Evolutionary conservation across 2,329 filamentous ascomycete genomes (phyloP), one percentile per base, ranked within the genome.

Genomic region (Aquanectria penicillioides): DNA sequence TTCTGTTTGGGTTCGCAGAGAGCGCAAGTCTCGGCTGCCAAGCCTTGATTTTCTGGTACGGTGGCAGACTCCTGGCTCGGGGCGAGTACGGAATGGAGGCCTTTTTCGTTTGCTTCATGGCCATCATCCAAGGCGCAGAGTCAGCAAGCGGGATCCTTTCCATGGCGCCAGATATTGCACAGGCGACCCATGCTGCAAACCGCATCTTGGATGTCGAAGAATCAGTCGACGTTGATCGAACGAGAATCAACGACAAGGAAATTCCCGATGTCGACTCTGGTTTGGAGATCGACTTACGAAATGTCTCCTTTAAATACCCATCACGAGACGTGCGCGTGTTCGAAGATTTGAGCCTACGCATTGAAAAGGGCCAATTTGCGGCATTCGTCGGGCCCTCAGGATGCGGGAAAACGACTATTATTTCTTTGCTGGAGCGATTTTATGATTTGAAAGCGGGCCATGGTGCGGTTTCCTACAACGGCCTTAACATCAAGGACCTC

Each of bases 1-100:
- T 70, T 4, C 51, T 78, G 4, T 78, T 74, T 53, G 72, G 74
- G 0, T 69, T 76, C 23, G 73, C 75, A 1, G 76, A 78, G 38
- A 78, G 76, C 66, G 83, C 58, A 3, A 50, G 64, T 2, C 57
- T 73, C 5, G 71, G 64, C 2, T 70, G 67, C 4, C 70, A 86
- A 77, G 86, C 86, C 0, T 70, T 89, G 12, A 77, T 81, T 2
- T 86, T 87, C 58, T 88, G 84, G 84, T 85, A 78, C 34, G 70
- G 70, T 5, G 71, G 71, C 1, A 50, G 59, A 5, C 65, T 70
- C 0, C 17, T 72, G 9, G 64, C 54, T 0, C 63, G 50, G 4
- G 67, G 69, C 0, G 69, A 73, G 33, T 80, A 79, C 38, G 62
- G 73, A 4, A 73, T 75, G 17, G 67, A 75, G 6, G 74, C 81